Evolutionary conservation across 371 early-diverging fungal genomes (phyloP), one percentile per base, ranked within the genome.

Genomic region (Parasitella parasitica): DNA sequence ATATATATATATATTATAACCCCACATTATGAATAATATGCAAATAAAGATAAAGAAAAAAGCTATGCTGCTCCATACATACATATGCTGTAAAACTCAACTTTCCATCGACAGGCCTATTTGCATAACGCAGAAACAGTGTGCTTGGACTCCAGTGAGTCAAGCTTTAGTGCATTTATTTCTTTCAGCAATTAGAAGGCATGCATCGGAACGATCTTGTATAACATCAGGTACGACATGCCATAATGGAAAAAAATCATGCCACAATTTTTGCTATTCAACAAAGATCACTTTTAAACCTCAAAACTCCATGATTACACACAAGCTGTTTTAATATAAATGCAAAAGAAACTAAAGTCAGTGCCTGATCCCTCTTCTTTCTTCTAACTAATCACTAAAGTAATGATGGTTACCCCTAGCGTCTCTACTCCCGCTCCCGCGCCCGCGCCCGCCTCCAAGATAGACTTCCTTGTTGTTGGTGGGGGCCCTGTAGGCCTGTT

Each of bases 401-500:
- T 37, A n/a, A n/a, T n/a, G n/a, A 67, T 67, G 68, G 51, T 55
- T 35, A 50, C 54, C n/a, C 24, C 64, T 51, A 64, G 64, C 48
- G 15, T 49, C 6, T 46, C 61, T 59, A 61, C 57, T 39, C 64
- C 69, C 22, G 54, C 58, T 50, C 69, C 70, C 38, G 52, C 57
- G 39, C 64, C 69, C 22, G 54, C 58, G 41, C 69, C 70, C 38
- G 52, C 66, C 32, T 62, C 63, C 4, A 54, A 70, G 37, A 67
- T 76, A 4, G 80, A 79, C 59, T 58, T 76, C 20, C 59, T 79
- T n/a, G 65, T 79, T 50, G 80, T 79, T 1, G 80, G 80, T 15
- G 80, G 72, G 30, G 80, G 80, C 9, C 80, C 80, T 46, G 80
- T 79, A 3, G 80, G 80, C 28, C 53, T 79, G 30, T 54, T 79